A percentile compares a stretch with the other conserved stretches of the same genome.
phyloP scores from a whole-genome alignment of 495 filamentous ascomycete species.

The Immersiella caudata region DNA sequence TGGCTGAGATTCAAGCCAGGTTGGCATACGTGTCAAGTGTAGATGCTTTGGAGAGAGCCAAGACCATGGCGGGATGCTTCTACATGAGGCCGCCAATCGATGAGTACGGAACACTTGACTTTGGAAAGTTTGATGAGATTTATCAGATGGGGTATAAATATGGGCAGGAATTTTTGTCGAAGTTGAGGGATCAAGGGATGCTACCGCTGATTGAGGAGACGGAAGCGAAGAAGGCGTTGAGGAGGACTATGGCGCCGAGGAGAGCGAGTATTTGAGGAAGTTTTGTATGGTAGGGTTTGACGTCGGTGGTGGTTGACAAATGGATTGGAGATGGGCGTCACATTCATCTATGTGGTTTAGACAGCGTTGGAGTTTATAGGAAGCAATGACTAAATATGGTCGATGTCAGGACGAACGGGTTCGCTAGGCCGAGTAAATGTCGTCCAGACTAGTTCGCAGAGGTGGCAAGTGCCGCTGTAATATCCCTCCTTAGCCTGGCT shows the following conservation, averaged over 20 bases:
- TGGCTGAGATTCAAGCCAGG: conserved; percentile 93
- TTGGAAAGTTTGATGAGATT: conserved; percentile 97
- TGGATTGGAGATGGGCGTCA: background rate
- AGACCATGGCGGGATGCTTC: conserved; percentile 80
- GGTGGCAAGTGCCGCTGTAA: too few species aligned
- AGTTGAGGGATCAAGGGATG: conserved; percentile 73
- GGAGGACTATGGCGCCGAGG: conserved; percentile 91
- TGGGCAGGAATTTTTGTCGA: conserved; percentile 75
- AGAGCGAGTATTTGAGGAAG: conserved; percentile 78
- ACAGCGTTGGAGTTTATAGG: too few species aligned
- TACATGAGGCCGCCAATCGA: conserved; percentile 98
- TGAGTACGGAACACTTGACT: conserved; percentile 89
- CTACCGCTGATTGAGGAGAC: conserved; percentile 69
- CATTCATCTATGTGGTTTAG: too few species aligned
- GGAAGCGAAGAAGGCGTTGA: conserved; percentile 83
- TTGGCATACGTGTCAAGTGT: conserved; percentile 93
- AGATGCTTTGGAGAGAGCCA: conserved; percentile 91
- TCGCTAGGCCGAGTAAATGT: too few species aligned
- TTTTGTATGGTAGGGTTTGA: background rate
- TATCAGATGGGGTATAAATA: conserved; percentile 85
- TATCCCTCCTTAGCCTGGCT: too few species aligned
- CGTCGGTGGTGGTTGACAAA: background rate
- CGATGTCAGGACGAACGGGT: too few species aligned
- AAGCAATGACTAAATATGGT: too few species aligned
- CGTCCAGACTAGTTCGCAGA: too few species aligned